Percentiles rank a stretch among this genome's conserved stretches.
Conservation (phyloP, 2,329 filamentous ascomycete species). For the Colletotrichum paranaense region DNA sequence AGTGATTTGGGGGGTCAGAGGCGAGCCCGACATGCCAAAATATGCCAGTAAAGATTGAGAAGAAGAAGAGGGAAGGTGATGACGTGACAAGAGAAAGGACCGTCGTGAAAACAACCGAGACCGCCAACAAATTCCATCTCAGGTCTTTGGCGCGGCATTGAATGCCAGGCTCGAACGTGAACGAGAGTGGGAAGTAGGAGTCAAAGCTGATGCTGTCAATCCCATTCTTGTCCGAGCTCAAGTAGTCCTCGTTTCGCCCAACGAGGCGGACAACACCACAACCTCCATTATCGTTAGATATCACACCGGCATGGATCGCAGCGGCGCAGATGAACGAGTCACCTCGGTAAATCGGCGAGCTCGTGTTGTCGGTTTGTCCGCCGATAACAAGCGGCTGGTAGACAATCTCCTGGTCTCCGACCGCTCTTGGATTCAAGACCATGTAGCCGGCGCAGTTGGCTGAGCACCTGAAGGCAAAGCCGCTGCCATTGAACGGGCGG, state of each 20-base stretch:
- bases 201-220: constrained; percentile 84
- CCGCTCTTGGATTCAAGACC: constrained; percentile 78
- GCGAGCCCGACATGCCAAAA: constrained; percentile 93
- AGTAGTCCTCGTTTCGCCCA: constrained; percentile 74
- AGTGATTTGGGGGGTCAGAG: constrained; percentile 82
- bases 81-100: constrained; percentile 85
- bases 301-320: constrained; percentile 85
- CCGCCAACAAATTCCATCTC: constrained; percentile 84
- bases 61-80: constrained; percentile 85
- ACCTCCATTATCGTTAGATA: constrained; percentile 77
- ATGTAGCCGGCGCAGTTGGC: constrained; percentile 75
- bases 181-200: constrained; percentile 90
- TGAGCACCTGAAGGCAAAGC: constrained; percentile 80
- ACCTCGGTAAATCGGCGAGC: constrained; percentile 77
- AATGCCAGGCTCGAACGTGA: constrained; percentile 76
- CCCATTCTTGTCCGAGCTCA: constrained; percentile 74
- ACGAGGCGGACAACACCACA: constrained; percentile 84
- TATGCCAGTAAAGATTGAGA: constrained; percentile 81
- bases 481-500: constrained; percentile 77
- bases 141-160: constrained; percentile 79
- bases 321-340: constrained; percentile 90
- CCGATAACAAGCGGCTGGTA: constrained; percentile 76
- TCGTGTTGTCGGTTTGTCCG: constrained; percentile 62
- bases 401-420: constrained; percentile 75
- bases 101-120: constrained; percentile 83